Evolutionary conservation across 768 basidiomycete genomes (phyloP), one percentile per base, ranked within the genome.

Genomic region (Suillus fuscotomentosus): DNA sequence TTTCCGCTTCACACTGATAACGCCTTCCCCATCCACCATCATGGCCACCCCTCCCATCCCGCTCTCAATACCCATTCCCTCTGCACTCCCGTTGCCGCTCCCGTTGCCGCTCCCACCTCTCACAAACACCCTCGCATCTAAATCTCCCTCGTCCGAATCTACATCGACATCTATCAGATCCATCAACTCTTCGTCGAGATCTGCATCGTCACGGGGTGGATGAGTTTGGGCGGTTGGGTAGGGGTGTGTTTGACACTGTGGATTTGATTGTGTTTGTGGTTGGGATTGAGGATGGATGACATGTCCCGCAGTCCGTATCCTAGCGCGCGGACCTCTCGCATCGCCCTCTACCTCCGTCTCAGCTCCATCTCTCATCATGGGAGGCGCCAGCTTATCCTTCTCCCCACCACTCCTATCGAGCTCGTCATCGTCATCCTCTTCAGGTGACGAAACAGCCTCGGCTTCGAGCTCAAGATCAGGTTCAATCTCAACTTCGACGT

Each of bases 401-500:
- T 14, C 24, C 62, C 17, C 75, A 68, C 72, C 68, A 2, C 72
- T 72, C 1, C 36, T 10, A 38, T 38, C 36, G 10, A 38, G 7
- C 5, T 66, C 74, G 10, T 47, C 56, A 5, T 57, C 56, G 10
- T 66, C 65, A 10, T 65, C 69, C 4, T 61, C 61, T 8, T 57
- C 56, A 17, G 39, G 38, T 2, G 56, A 57, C 1, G 56, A 57
- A 9, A 39, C 27, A 2, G 4, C 61, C 9, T 65, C 70, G 3
- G 51, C 39, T n/a, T 73, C 68, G 36, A 73, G 76, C 48, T 77
- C 75, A 24, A 60, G 67, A 27, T 70, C 75, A 0, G 43, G 68
- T 47, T 80, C 81, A 15, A 75, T 65, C 22, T 90, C 89, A 0
- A 86, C 79, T 68, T 98, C 97, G 57, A 97, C 96, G 72, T 98